Percentiles rank a stretch among this genome's conserved stretches.
phyloP scores from a whole-genome alignment of 148 eudicot species.

The Suaeda aralocaspica region DNA sequence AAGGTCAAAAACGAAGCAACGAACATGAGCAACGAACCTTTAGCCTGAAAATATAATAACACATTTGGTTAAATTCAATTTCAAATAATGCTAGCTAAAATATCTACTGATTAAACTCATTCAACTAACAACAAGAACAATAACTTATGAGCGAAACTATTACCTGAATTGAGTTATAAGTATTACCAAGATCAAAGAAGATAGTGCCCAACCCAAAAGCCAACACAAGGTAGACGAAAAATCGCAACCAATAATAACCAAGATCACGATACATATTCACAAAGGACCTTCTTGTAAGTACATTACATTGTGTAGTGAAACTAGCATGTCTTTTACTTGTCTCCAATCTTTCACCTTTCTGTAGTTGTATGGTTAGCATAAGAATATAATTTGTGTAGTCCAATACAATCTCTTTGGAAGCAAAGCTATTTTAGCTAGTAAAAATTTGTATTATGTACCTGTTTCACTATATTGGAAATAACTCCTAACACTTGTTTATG shows the following conservation, averaged over 20 bases:
- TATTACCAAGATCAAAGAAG: slow-evolving; percentile 35
- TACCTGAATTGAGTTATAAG: slow-evolving; percentile 47
- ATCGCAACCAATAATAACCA: slow-evolving; percentile 68
- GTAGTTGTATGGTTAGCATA: too few relatives aligned
- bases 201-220: slow-evolving; percentile 38
- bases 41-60: too few relatives aligned
- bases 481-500: slow-evolving; percentile 27
- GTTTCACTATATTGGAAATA: too few relatives aligned
- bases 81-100: too few relatives aligned
- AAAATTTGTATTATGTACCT: slow-evolving; percentile 3
- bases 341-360: slow-evolving; percentile 32
- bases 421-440: too few relatives aligned
- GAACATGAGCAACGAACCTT: slow-evolving; percentile 44
- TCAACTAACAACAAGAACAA: too few relatives aligned
- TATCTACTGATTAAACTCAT: too few relatives aligned
- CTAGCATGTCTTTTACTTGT: slow-evolving; percentile 32
- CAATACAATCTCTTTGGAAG: too few relatives aligned
- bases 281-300: slow-evolving; percentile 56
- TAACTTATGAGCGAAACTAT: too few relatives aligned
- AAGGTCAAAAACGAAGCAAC: slow-evolving; percentile 45
- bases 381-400: too few relatives aligned
- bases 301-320: slow-evolving; percentile 42
- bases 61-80: too few relatives aligned
- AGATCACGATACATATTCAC: slow-evolving; percentile 60
- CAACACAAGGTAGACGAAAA: slow-evolving; percentile 38